Evolutionary conservation across 441 rosid species (phyloP).

Genomic region (Brassica hybrid): DNA sequence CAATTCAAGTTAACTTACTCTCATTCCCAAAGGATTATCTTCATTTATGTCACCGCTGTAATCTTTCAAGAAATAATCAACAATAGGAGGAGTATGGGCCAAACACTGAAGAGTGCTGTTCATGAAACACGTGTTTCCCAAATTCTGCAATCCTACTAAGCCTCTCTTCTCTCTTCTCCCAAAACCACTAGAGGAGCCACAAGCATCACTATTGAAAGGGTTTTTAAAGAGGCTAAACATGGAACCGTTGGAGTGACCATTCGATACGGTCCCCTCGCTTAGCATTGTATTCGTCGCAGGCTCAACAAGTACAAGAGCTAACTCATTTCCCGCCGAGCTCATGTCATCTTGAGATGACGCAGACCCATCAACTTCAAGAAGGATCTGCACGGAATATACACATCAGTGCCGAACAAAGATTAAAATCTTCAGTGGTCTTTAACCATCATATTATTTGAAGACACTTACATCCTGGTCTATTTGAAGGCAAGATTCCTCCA

Average conservation of each 20-base stretch:
- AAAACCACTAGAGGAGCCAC: slow-evolving; percentile 34
- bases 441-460: slow-evolving; percentile 14
- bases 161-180: slow-evolving; percentile 64
- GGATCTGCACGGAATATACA: slow-evolving; percentile 52
- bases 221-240: slow-evolving; percentile 50
- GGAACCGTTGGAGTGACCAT: slow-evolving; percentile 54
- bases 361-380: slow-evolving; percentile 57
- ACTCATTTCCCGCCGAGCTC: slow-evolving; percentile 56
- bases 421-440: not conserved
- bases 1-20: slow-evolving; percentile 45
- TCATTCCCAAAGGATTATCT: slow-evolving; percentile 70
- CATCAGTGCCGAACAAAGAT: slow-evolving; percentile 21
- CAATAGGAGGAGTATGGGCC: slow-evolving; percentile 66
- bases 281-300: slow-evolving; percentile 54
- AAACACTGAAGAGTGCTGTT: slow-evolving; percentile 73
- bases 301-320: slow-evolving; percentile 76
- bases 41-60: slow-evolving; percentile 60
- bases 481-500: slow-evolving; percentile 73
- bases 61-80: slow-evolving; percentile 64
- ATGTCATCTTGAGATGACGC: slow-evolving; percentile 49
- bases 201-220: slow-evolving; percentile 44
- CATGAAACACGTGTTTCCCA: slow-evolving; percentile 81
- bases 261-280: slow-evolving; percentile 56
- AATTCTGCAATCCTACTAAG: slow-evolving; percentile 68
- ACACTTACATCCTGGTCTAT: slow-evolving; percentile 79